These are phyloP conservation scores for Sugiyamaella japonica DNA, from an alignment of 1,139 yeast species.

Conservation along the genomic window DNA sequence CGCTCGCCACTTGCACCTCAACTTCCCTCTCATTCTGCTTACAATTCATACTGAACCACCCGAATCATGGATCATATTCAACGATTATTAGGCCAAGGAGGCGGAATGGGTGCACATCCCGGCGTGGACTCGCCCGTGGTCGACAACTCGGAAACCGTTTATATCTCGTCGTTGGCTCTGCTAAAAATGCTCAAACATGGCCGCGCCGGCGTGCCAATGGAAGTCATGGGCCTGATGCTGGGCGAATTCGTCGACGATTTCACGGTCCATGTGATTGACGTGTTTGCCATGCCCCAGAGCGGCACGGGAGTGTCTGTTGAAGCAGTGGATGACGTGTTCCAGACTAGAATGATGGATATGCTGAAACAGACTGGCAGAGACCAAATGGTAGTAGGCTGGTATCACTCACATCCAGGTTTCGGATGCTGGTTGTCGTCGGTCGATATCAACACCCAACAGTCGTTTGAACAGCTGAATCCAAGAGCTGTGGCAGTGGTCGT, in stretches of 20 bases:
- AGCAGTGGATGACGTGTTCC: conserved; percentile 99
- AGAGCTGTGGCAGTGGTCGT: conserved; percentile 97
- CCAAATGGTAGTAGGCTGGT: conserved; percentile 99
- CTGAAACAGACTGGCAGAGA: conserved; percentile 97
- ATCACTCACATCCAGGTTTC: conserved; percentile 98
- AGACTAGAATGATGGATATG: conserved; percentile 99
- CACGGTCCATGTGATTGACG: conserved; percentile 96
- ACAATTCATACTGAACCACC: background rate
- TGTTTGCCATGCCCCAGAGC: conserved; percentile 96
- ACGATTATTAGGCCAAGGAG: conserved; percentile 64
- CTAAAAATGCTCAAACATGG: conserved; percentile 98
- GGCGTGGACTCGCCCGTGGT: conserved; percentile 70
- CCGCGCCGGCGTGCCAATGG: conserved; percentile 99
- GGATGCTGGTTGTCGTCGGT: conserved; percentile 99
- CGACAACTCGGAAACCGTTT: conserved; percentile 94
- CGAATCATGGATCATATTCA: conserved; percentile 68
- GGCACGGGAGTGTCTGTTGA: conserved; percentile 98
- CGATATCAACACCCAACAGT: conserved; percentile 96
- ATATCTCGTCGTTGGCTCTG: conserved; percentile 91
- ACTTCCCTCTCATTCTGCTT: no score
- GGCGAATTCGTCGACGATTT: conserved; percentile 98
- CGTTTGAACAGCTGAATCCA: conserved; percentile 91
- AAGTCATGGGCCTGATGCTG: conserved; percentile 98
- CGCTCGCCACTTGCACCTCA: no score
- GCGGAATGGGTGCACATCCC: conserved; percentile 35